A percentile compares a stretch with the other conserved stretches of the same genome.
Evolutionary conservation across 2,329 filamentous ascomycete genomes (phyloP).

Genomic region (Neopestalotiopsis sp.): DNA sequence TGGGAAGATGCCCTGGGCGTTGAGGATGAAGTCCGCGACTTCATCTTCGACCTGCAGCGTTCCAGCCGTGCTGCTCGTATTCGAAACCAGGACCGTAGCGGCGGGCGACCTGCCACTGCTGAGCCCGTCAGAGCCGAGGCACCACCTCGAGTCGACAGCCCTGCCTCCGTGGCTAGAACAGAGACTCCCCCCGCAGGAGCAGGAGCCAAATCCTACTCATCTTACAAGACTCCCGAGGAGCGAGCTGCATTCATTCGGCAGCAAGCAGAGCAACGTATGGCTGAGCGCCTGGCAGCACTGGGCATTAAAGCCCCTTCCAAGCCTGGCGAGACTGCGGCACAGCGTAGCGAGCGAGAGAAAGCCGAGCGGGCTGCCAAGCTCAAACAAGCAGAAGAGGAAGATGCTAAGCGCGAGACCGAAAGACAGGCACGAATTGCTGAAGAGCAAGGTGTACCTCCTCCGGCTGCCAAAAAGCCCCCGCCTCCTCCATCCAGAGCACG

Average conservation of each 20-base stretch:
- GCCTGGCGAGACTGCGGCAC: slow-evolving; percentile 78
- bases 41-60: slow-evolving; percentile 95
- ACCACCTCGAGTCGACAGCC: slow-evolving; percentile 58
- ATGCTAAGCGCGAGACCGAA: slow-evolving; percentile 85
- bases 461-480: slow-evolving; percentile 69
- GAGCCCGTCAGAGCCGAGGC: slow-evolving; percentile 52
- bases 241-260: slow-evolving; percentile 96
- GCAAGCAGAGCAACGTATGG: slow-evolving; percentile 96
- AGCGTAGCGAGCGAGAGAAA: slow-evolving; percentile 87
- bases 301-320: slow-evolving; percentile 87
- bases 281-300: slow-evolving; percentile 90
- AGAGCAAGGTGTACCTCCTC: slow-evolving; percentile 70
- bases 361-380: slow-evolving; percentile 87
- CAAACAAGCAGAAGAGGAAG: slow-evolving; percentile 91
- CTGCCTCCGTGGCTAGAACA: slow-evolving; percentile 59
- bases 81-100: slow-evolving; percentile 60
- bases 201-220: slow-evolving; percentile 72
- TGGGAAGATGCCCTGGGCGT: slow-evolving; percentile 98
- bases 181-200: slow-evolving; percentile 53
- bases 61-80: slow-evolving; percentile 79
- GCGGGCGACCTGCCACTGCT: slow-evolving; percentile 45
- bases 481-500: slow-evolving; percentile 76
- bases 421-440: slow-evolving; percentile 82
- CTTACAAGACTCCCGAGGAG: slow-evolving; percentile 91
- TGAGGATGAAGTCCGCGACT: slow-evolving; percentile 95